Percentiles rank a stretch among this genome's conserved stretches.
Evolutionary conservation across 345 rosid species (phyloP).

Genomic region (Orychophragmus violaceus): DNA sequence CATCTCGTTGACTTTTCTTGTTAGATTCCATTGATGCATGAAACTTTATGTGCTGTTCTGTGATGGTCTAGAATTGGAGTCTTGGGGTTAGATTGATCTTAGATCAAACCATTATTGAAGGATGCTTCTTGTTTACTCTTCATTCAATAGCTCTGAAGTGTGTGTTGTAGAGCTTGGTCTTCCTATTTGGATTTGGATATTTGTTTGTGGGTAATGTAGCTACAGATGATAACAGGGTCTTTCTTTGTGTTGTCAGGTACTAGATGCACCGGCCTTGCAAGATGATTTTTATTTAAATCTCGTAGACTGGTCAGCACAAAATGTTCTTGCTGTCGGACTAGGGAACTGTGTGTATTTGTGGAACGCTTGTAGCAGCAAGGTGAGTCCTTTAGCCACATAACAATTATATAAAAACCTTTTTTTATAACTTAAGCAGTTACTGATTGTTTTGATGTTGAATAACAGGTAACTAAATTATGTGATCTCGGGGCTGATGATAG

Average conservation of each 20-base stretch:
- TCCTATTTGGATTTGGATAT: background rate
- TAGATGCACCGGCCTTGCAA: conserved; percentile 97
- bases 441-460: background rate
- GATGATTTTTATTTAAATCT: conserved; percentile 96
- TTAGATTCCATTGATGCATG: background rate
- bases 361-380: conserved; percentile 99
- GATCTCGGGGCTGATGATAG: conserved; percentile 85
- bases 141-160: background rate
- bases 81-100: background rate
- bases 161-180: background rate
- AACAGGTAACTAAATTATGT: conserved; percentile 85
- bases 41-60: background rate
- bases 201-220: background rate
- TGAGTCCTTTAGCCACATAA: conserved; percentile 20
- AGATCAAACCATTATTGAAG: background rate
- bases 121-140: background rate
- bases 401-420: background rate
- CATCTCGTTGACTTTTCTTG: background rate
- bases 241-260: conserved; percentile 41
- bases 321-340: conserved; percentile 89
- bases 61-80: background rate
- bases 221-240: conserved; percentile 13
- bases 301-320: conserved; percentile 91
- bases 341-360: conserved; percentile 91
- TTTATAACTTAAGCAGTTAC: too few relatives aligned